Conservation (phyloP, 1,139 yeast species). For the Hyphopichia wangnamkhiaoensis region DNA sequence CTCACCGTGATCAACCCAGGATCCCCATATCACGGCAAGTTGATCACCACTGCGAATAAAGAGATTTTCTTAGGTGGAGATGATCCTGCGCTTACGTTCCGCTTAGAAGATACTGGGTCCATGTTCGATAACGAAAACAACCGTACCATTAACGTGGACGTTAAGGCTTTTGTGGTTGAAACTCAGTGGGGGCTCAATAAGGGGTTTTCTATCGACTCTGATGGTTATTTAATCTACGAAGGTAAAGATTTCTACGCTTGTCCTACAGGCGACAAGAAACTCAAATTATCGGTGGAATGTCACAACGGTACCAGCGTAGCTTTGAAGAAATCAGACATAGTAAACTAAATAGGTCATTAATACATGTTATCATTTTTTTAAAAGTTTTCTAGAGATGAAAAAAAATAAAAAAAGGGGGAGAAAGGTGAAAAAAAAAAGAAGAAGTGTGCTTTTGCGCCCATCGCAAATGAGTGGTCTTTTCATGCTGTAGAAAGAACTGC, state of each 20-base stretch:
- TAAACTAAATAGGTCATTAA: not conserved
- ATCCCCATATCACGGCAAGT: slow-evolving; percentile 1
- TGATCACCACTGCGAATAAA: not conserved
- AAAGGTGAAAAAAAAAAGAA: too few species aligned
- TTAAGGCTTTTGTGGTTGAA: not conserved
- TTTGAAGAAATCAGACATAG: too few species aligned
- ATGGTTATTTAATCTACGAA: not conserved
- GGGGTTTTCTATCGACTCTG: not conserved
- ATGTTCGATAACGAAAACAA: not conserved
- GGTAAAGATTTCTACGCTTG: slow-evolving; percentile 2
- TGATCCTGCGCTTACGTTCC: not conserved
- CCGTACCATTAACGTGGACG: slow-evolving; percentile 3
- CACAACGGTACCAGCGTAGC: slow-evolving; percentile 1
- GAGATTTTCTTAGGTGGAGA: not conserved
- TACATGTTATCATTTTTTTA: too few species aligned
- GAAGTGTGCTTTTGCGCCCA: not conserved
- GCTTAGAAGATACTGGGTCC: not conserved
- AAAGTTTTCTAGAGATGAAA: too few species aligned
- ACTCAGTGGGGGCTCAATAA: not conserved
- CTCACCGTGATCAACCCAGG: not conserved
- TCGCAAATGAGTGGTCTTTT: not conserved
- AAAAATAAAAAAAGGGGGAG: too few species aligned
- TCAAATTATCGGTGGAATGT: slow-evolving; percentile 2
- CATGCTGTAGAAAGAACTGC: too few species aligned
- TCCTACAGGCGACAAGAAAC: not conserved